These are phyloP conservation scores for Geranomyces variabilis DNA, from an alignment of 192 early-diverging fungal genomes.

Conservation along the genomic window DNA sequence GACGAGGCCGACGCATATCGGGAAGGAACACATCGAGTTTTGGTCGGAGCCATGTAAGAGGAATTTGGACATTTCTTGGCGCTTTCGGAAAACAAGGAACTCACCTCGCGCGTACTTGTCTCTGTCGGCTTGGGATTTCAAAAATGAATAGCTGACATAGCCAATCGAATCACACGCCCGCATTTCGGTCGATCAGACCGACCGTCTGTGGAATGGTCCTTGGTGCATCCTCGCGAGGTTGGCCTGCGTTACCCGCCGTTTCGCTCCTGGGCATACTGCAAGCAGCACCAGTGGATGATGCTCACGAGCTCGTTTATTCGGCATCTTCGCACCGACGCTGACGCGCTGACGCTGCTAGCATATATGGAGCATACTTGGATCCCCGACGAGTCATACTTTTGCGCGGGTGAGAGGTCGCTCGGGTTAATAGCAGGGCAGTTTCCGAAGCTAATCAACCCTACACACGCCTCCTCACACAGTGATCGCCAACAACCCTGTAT, in stretches of 20 bases:
- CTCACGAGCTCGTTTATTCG: constrained; percentile 35
- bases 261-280: constrained; percentile 36
- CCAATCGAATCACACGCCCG: constrained; percentile 36
- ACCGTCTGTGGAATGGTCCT: constrained; percentile 19
- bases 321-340: constrained; percentile 32
- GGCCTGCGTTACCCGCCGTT: constrained; percentile 44
- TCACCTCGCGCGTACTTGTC: not conserved
- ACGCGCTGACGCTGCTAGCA: constrained; percentile 39
- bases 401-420: constrained; percentile 24
- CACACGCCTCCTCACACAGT: constrained; percentile 13
- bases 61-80: not conserved
- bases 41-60: constrained; percentile 44
- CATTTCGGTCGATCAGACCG: constrained; percentile 32
- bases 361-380: constrained; percentile 48
- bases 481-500: constrained; percentile 31
- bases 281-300: constrained; percentile 58
- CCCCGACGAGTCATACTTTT: constrained; percentile 50
- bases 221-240: constrained; percentile 30
- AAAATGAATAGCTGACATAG: constrained; percentile 36
- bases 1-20: constrained; percentile 5
- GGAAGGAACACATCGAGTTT: constrained; percentile 45
- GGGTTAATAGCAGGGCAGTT: not conserved
- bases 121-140: too few relatives aligned
- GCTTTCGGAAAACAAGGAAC: too few relatives aligned
- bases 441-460: not conserved